Percentiles rank a stretch among this genome's conserved stretches.
Conservation (phyloP, 176 grass and related monocot species). For the Pontederia crassipes region DNA sequence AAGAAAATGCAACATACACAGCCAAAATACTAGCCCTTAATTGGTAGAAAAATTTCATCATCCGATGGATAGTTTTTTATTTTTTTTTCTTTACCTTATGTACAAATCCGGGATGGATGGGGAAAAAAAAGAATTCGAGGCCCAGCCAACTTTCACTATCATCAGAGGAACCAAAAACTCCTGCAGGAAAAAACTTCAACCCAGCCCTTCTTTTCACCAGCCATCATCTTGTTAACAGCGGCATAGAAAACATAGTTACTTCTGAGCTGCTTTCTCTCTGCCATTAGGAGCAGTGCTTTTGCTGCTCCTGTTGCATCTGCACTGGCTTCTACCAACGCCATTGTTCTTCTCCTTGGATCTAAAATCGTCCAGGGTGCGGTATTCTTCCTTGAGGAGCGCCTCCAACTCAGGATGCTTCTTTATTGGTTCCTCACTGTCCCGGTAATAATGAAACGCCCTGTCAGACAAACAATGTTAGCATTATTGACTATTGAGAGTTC, state of each 20-base stretch:
- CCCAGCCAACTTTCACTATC: background rate
- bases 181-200: background rate
- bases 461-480: background rate
- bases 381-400: constrained; percentile 13
- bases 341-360: constrained; percentile 10
- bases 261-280: background rate
- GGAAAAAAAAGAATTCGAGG: constrained; percentile 5
- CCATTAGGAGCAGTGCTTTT: background rate
- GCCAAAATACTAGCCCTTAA: background rate
- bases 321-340: background rate
- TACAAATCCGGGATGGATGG: constrained; percentile 18
- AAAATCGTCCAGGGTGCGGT: constrained; percentile 7
- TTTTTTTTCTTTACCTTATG: constrained; percentile 7
- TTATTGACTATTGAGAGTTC: too few species aligned
- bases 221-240: background rate
- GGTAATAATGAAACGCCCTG: constrained; percentile 96
- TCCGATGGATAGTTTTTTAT: background rate
- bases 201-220: background rate
- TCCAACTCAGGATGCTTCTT: constrained; percentile 25
- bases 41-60: background rate
- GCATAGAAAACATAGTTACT: background rate
- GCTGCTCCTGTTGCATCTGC: background rate
- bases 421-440: constrained; percentile 27
- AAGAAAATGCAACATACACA: background rate
- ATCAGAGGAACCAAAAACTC: constrained; percentile 13